Conservation (phyloP, 805 yeast genomes). For the Candida orba region DNA sequence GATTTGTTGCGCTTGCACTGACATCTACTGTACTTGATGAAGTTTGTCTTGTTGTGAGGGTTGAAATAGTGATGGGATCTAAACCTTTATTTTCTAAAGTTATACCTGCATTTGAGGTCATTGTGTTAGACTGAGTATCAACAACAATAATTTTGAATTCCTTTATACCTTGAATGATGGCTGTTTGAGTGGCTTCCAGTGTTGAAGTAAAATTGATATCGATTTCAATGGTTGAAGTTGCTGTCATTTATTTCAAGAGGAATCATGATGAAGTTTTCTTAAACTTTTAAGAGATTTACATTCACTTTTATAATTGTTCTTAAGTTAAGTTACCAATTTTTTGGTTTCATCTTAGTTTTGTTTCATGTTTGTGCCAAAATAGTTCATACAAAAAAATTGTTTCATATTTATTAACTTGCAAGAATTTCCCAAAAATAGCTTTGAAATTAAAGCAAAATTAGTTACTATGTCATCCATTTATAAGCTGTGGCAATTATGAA, state of each 20-base stretch:
- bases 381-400: background rate
- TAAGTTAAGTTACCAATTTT: background rate
- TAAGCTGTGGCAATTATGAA: no score
- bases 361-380: constrained; percentile 1
- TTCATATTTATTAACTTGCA: no score
- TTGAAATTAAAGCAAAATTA: no score
- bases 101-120: background rate
- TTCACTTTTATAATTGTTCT: background rate
- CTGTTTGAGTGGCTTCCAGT: constrained; percentile 6
- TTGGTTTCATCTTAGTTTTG: background rate
- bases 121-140: background rate
- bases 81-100: constrained; percentile 1
- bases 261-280: background rate
- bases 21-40: background rate
- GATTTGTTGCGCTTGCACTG: background rate
- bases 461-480: no score
- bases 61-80: constrained; percentile 2
- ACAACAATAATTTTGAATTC: constrained; percentile 4
- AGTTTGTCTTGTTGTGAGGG: constrained; percentile 4
- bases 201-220: constrained; percentile 3
- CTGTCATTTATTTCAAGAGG: constrained; percentile 4
- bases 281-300: background rate
- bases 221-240: constrained; percentile 2
- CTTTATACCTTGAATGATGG: constrained; percentile 9
- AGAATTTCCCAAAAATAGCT: no score